phyloP scores from a whole-genome alignment of 306 rosid genomes.

The Myrica gale region DNA sequence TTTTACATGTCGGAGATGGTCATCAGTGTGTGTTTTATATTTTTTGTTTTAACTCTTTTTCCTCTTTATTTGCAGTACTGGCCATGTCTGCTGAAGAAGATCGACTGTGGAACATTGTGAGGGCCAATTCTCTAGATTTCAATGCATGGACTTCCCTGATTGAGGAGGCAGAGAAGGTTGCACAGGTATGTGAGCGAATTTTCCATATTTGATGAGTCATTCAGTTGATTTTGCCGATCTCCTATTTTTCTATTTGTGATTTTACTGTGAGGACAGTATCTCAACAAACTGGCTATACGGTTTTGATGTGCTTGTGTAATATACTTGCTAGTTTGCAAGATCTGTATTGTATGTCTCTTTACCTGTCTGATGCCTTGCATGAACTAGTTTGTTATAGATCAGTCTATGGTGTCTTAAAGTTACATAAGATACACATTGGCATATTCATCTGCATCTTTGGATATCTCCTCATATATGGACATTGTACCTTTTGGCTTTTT shows the following conservation, averaged over 20 bases:
- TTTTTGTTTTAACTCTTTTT: constrained; percentile 3
- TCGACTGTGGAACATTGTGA: constrained; percentile 87
- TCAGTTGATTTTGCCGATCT: constrained; percentile 2
- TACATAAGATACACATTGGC: neutral
- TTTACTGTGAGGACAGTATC: neutral
- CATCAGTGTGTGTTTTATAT: too few species aligned
- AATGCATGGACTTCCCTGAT: constrained; percentile 94
- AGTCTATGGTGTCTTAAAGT: neutral
- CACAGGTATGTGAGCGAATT: constrained; percentile 56
- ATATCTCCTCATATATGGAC: too few species aligned
- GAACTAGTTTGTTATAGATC: neutral
- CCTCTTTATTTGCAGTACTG: constrained; percentile 31
- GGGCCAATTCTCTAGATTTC: constrained; percentile 88
- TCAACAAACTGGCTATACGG: neutral
- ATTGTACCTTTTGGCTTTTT: too few species aligned
- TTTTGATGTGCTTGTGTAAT: neutral
- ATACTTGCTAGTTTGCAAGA: neutral
- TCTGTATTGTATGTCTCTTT: neutral
- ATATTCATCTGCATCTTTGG: neutral
- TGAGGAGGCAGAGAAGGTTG: constrained; percentile 89
- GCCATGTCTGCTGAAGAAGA: constrained; percentile 89
- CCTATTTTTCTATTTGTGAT: neutral
- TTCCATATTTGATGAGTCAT: constrained; percentile 9
- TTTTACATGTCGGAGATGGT: too few species aligned
- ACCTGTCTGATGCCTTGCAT: neutral